phyloP scores from a whole-genome alignment of 257 asterid species.

The Cruciata laevipes region DNA sequence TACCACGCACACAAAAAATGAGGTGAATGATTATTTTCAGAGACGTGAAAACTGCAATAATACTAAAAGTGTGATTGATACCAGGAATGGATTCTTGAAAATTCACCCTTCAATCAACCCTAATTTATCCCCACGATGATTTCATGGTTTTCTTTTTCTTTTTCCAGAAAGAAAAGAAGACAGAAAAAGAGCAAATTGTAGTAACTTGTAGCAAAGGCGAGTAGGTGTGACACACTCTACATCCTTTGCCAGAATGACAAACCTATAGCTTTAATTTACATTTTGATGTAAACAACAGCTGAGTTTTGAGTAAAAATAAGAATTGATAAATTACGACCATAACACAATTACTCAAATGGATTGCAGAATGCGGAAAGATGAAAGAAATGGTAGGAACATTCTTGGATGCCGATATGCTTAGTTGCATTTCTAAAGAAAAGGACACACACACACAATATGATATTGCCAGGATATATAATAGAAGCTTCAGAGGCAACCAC shows the following conservation, averaged over 20 bases:
- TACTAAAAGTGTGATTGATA: background rate
- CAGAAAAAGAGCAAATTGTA: background rate
- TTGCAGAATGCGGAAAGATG: slow-evolving; percentile 9
- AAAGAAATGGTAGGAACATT: background rate
- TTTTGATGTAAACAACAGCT: too few species aligned
- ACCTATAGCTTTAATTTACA: too few species aligned
- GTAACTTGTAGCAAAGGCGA: background rate
- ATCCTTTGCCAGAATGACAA: background rate
- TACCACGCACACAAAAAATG: background rate
- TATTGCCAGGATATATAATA: background rate
- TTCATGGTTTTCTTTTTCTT: slow-evolving; percentile 1
- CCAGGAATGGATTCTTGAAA: background rate
- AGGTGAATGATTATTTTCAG: background rate
- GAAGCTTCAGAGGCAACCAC: background rate
- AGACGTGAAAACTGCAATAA: slow-evolving; percentile 9
- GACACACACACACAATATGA: background rate
- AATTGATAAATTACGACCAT: too few species aligned
- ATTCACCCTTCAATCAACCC: background rate
- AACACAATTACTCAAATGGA: background rate
- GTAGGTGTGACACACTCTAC: background rate
- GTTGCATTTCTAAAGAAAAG: background rate
- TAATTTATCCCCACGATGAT: background rate
- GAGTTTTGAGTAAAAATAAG: too few species aligned
- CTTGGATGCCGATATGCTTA: slow-evolving; percentile 1
- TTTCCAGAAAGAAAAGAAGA: background rate